These are phyloP conservation scores for Lanmaoa rubissima DNA, from an alignment of 768 basidiomycete genomes.

Conservation along the genomic window DNA sequence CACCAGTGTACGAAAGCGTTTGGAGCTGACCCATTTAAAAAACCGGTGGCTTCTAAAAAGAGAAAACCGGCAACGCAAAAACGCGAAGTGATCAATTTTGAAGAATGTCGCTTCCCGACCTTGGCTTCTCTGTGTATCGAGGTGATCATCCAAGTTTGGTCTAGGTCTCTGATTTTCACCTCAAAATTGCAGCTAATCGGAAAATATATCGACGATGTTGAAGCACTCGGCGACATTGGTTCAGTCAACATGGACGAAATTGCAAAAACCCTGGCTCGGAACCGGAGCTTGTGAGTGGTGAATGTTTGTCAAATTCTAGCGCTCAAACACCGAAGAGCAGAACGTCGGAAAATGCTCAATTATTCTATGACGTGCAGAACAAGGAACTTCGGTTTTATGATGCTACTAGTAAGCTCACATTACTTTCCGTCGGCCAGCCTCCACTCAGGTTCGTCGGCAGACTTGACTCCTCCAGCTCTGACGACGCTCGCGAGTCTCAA, in stretches of 20 bases:
- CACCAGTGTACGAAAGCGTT: constrained; percentile 77
- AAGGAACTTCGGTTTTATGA: constrained; percentile 76
- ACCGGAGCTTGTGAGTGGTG: constrained; percentile 69
- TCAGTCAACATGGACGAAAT: constrained; percentile 81
- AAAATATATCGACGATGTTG: constrained; percentile 84
- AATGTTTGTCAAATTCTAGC: neutral
- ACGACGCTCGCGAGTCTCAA: constrained; percentile 75
- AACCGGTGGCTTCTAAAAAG: constrained; percentile 57
- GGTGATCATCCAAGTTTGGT: constrained; percentile 36
- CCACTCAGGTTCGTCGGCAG: constrained; percentile 38
- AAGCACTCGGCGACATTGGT: constrained; percentile 86
- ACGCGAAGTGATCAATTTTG: constrained; percentile 64
- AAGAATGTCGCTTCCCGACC: constrained; percentile 65
- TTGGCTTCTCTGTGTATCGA: constrained; percentile 81
- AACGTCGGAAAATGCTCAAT: constrained; percentile 70
- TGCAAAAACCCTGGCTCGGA: constrained; percentile 77
- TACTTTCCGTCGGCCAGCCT: neutral
- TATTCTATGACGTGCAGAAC: constrained; percentile 82
- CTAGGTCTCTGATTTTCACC: neutral
- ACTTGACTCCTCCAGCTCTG: constrained; percentile 65
- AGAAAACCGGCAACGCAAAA: constrained; percentile 64
- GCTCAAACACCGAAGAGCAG: constrained; percentile 36
- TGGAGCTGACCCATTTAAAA: constrained; percentile 86
- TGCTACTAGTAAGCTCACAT: constrained; percentile 70
- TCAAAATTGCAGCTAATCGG: constrained; percentile 62